These are phyloP conservation scores for Plasmopara viticola DNA, from an alignment of 352 stramenopile genomes.

Conservation along the genomic window DNA sequence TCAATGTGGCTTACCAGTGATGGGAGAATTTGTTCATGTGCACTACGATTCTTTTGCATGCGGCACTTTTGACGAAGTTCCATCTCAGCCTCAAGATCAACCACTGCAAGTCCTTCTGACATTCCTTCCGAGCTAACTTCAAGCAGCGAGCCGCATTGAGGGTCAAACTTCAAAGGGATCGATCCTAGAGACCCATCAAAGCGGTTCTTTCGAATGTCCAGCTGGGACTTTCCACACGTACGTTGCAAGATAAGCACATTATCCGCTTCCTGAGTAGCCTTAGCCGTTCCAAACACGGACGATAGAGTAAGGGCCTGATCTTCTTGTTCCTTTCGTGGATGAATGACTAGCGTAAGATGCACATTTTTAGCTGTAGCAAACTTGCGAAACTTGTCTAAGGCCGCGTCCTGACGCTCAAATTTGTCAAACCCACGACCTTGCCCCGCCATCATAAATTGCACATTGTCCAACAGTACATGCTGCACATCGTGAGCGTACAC, in stretches of 20 bases:
- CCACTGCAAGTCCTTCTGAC: conserved; percentile 58
- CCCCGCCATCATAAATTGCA: conserved; percentile 99
- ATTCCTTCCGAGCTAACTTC: conserved; percentile 67
- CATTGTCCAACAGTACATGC: conserved; percentile 99
- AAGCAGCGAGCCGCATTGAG: conserved; percentile 43
- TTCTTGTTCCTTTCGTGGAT: conserved; percentile 98
- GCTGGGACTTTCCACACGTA: conserved; percentile 80
- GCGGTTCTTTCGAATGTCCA: conserved; percentile 96
- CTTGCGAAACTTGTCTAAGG: conserved; percentile 94
- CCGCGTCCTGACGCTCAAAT: conserved; percentile 88
- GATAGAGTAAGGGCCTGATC: conserved; percentile 88
- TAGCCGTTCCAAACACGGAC: conserved; percentile 97
- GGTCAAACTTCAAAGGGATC: conserved; percentile 84
- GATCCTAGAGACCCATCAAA: conserved; percentile 90
- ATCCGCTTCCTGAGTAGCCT: conserved; percentile 99
- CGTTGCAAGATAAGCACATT: conserved; percentile 99
- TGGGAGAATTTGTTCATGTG: conserved; percentile 6
- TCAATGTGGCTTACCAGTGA: conserved; percentile 3
- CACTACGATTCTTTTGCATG: conserved; percentile 29
- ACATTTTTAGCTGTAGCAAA: conserved; percentile 98
- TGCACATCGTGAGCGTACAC: conserved; percentile 98
- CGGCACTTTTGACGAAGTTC: conserved; percentile 55
- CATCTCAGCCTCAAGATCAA: conserved; percentile 78
- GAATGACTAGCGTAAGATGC: conserved; percentile 97
- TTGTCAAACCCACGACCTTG: conserved; percentile 84